Conservation (phyloP, 2,329 filamentous ascomycete species). For the Botrytis cinerea region DNA sequence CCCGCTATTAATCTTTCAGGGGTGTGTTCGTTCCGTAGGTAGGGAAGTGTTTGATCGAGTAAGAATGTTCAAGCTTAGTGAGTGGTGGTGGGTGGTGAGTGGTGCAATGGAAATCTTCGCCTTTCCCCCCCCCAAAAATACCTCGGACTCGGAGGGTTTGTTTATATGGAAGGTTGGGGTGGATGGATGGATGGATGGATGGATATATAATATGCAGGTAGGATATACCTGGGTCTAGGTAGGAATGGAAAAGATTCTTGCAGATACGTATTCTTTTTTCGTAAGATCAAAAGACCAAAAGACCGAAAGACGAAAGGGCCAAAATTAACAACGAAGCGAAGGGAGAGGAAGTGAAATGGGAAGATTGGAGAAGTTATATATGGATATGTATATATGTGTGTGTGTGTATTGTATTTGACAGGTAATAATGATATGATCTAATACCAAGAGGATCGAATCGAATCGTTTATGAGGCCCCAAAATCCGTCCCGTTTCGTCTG, state of each 20-base stretch:
- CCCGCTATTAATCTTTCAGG: neutral
- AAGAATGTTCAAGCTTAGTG: neutral
- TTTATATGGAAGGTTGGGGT: constrained; percentile 3
- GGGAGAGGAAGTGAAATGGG: neutral
- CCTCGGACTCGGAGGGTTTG: neutral
- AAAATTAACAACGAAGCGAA: neutral
- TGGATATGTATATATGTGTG: no score
- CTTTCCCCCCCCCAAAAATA: neutral
- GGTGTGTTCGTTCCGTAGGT: neutral
- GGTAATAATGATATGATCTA: neutral
- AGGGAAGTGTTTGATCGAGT: neutral
- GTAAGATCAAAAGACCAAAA: neutral
- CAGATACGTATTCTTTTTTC: neutral
- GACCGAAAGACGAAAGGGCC: no score
- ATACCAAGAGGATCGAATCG: neutral
- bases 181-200: neutral
- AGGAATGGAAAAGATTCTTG: constrained; percentile 1
- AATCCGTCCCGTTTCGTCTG: neutral
- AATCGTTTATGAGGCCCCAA: neutral
- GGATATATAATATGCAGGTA: neutral
- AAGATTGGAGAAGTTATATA: neutral
- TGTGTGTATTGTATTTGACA: neutral
- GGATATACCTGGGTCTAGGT: constrained; percentile 2
- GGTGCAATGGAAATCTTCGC: constrained; percentile 1
- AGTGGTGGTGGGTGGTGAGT: constrained; percentile 7